phyloP scores from a whole-genome alignment of 257 asterid genomes.

The Osmanthus fragrans region DNA sequence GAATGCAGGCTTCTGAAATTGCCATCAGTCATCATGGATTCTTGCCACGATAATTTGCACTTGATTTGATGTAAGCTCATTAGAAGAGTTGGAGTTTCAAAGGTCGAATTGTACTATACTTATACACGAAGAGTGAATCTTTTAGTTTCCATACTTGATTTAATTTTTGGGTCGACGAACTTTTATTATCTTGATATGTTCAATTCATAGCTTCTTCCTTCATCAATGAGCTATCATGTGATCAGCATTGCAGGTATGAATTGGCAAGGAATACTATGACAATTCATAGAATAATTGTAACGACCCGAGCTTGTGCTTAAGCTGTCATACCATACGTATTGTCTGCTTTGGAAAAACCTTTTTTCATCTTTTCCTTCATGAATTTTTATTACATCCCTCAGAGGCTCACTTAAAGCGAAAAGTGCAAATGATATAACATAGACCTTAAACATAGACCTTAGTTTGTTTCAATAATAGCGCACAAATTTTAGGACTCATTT shows the following conservation, averaged over 20 bases:
- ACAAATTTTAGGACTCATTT: too few relatives aligned
- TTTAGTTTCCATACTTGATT: background rate
- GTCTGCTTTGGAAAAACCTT: too few relatives aligned
- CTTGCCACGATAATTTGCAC: conserved; percentile 48
- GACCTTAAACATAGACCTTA: too few relatives aligned
- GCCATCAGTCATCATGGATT: conserved; percentile 78
- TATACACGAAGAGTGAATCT: background rate
- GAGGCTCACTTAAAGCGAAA: too few relatives aligned
- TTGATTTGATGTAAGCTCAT: background rate
- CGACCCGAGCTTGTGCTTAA: too few relatives aligned
- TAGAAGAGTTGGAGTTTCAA: background rate
- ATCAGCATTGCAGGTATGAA: background rate
- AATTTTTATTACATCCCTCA: too few relatives aligned
- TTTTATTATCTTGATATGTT: background rate
- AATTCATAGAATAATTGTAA: too few relatives aligned
- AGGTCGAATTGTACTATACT: background rate
- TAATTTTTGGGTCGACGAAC: background rate
- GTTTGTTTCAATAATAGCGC: too few relatives aligned
- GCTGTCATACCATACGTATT: too few relatives aligned
- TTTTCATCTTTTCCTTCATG: too few relatives aligned
- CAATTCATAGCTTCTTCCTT: background rate
- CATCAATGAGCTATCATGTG: background rate
- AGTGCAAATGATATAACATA: too few relatives aligned
- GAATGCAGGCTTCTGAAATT: conserved; percentile 76
- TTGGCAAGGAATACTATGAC: background rate